Percentiles rank a stretch among this genome's conserved stretches.
phyloP scores from a whole-genome alignment of 2,329 filamentous ascomycete genomes.

The Ophiocordyceps robertsii region DNA sequence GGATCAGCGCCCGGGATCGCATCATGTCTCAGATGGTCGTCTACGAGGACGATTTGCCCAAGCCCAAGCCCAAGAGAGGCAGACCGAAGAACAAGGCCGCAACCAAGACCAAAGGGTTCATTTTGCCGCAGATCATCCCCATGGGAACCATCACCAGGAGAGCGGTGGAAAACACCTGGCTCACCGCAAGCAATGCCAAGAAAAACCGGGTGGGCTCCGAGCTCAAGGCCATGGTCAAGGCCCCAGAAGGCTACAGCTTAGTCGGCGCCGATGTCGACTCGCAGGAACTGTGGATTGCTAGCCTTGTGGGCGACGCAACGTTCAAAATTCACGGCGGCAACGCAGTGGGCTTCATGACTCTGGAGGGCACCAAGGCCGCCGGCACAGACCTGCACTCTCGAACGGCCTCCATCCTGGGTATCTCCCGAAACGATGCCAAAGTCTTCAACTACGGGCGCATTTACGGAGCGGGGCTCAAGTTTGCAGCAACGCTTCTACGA shows the following conservation, averaged over 20 bases:
- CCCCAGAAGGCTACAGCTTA: slow-evolving; percentile 81
- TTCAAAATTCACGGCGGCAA: slow-evolving; percentile 95
- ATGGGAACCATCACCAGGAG: slow-evolving; percentile 96
- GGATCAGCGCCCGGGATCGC: slow-evolving; percentile 89
- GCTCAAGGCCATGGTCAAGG: slow-evolving; percentile 90
- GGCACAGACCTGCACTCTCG: slow-evolving; percentile 92
- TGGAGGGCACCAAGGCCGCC: slow-evolving; percentile 88
- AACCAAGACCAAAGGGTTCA: slow-evolving; percentile 48
- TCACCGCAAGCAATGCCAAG: slow-evolving; percentile 96
- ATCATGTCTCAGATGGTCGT: slow-evolving; percentile 95
- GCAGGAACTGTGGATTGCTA: slow-evolving; percentile 96
- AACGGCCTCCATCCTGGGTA: slow-evolving; percentile 82
- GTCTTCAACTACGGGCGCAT: slow-evolving; percentile 98
- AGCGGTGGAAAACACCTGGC: slow-evolving; percentile 95
- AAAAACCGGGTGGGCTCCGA: slow-evolving; percentile 92
- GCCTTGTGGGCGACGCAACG: slow-evolving; percentile 82
- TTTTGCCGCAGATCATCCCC: slow-evolving; percentile 87
- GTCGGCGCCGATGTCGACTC: slow-evolving; percentile 97
- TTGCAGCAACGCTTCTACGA: slow-evolving; percentile 75
- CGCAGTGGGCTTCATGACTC: slow-evolving; percentile 96
- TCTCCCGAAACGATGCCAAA: slow-evolving; percentile 89
- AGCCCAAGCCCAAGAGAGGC: not conserved
- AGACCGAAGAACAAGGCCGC: slow-evolving; percentile 7
- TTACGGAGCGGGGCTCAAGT: slow-evolving; percentile 92
- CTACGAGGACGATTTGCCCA: slow-evolving; percentile 51